These are phyloP conservation scores for Trypanosoma lewisi DNA, from an alignment of 208 protist species.

Conservation along the genomic window DNA sequence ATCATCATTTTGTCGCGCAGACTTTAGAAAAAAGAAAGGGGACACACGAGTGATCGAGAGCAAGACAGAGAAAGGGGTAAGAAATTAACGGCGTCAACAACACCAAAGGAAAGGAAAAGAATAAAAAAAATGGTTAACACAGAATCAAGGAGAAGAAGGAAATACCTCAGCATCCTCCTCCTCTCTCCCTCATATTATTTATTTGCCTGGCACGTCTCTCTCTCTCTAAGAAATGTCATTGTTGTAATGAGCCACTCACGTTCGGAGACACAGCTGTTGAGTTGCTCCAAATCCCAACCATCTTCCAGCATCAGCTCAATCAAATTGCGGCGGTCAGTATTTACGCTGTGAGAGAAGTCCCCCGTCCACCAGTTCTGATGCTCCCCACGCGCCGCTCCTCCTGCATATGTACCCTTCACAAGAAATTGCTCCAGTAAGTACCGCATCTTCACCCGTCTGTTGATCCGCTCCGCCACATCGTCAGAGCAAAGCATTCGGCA, in stretches of 20 bases:
- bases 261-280: constrained; percentile 27
- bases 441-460: constrained; percentile 26
- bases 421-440: constrained; percentile 32
- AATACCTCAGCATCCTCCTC: background rate
- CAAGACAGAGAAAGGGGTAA: constrained; percentile 20
- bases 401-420: constrained; percentile 12
- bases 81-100: no score
- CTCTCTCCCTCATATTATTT: background rate
- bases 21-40: background rate
- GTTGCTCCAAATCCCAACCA: constrained; percentile 17
- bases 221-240: constrained; percentile 25
- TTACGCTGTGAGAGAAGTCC: constrained; percentile 19
- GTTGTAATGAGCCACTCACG: constrained; percentile 33
- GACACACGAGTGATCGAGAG: background rate
- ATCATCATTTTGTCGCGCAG: constrained; percentile 10
- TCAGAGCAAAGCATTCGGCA: constrained; percentile 28
- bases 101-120: constrained; percentile 22
- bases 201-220: background rate
- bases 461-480: constrained; percentile 22
- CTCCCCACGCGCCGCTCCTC: constrained; percentile 12
- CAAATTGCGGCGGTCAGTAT: constrained; percentile 24
- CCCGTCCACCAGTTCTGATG: constrained; percentile 28
- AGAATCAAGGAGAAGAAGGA: constrained; percentile 12
- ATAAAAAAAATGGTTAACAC: constrained; percentile 2
- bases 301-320: constrained; percentile 23